These are phyloP conservation scores for Coemansia sp. DNA, from an alignment of 192 early-diverging fungal genomes.

Conservation along the genomic window DNA sequence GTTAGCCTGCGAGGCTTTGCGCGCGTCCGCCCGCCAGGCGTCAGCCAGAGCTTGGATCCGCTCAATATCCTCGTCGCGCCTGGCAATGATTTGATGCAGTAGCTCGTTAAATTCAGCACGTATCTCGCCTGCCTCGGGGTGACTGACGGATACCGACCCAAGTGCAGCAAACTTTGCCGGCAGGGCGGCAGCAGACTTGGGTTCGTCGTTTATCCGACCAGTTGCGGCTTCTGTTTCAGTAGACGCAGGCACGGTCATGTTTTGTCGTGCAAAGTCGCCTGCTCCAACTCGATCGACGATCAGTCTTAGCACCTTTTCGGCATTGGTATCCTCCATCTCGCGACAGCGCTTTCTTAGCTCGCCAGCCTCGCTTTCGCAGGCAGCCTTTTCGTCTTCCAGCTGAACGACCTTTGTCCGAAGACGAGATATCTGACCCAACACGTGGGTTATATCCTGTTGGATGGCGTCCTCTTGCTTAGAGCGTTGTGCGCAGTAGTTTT, in stretches of 20 bases:
- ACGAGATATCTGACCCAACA: slow-evolving; percentile 45
- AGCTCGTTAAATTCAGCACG: slow-evolving; percentile 56
- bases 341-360: slow-evolving; percentile 33
- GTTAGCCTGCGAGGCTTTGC: slow-evolving; percentile 26
- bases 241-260: neutral
- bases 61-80: slow-evolving; percentile 54
- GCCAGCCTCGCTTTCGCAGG: slow-evolving; percentile 30
- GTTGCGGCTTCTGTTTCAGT: neutral
- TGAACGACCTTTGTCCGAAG: slow-evolving; percentile 36
- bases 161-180: slow-evolving; percentile 28
- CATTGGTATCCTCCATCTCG: slow-evolving; percentile 27
- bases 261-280: slow-evolving; percentile 29
- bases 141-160: slow-evolving; percentile 37
- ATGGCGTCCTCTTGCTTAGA: slow-evolving; percentile 41
- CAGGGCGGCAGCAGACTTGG: slow-evolving; percentile 1
- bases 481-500: slow-evolving; percentile 34
- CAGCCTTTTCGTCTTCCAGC: slow-evolving; percentile 35
- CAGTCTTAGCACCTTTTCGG: slow-evolving; percentile 39
- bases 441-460: slow-evolving; percentile 54
- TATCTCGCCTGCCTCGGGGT: slow-evolving; percentile 54
- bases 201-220: neutral
- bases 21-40: slow-evolving; percentile 46
- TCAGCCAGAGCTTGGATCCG: slow-evolving; percentile 48
- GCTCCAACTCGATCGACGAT: slow-evolving; percentile 49
- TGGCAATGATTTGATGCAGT: slow-evolving; percentile 47